Evolutionary conservation across 768 basidiomycete species (phyloP).

Genomic region (Xerocomus spinulosus): DNA sequence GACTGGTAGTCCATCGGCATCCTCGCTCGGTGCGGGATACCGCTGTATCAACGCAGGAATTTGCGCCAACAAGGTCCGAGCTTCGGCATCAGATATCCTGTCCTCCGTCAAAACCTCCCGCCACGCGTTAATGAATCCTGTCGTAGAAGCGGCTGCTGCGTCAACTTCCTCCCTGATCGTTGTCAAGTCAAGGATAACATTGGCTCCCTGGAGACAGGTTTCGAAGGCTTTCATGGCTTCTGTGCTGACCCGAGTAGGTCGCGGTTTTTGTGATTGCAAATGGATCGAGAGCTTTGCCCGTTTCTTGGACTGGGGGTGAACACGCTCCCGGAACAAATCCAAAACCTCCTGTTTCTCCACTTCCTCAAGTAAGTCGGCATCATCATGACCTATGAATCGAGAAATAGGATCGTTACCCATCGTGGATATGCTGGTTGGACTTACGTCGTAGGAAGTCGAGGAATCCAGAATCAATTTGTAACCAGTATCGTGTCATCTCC

Average conservation of each 20-base stretch:
- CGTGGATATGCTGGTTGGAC: conserved; percentile 26
- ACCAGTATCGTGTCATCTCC: conserved; percentile 67
- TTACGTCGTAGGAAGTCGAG: conserved; percentile 83
- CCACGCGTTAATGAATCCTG: conserved; percentile 67
- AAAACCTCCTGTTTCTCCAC: conserved; percentile 76
- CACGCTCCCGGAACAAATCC: conserved; percentile 59
- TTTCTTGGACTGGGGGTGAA: conserved; percentile 62
- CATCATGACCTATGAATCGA: conserved; percentile 53
- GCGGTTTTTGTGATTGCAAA: conserved; percentile 65
- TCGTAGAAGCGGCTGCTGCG: conserved; percentile 51
- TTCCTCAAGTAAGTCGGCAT: conserved; percentile 58
- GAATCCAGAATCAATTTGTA: conserved; percentile 71
- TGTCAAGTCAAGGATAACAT: conserved; percentile 46
- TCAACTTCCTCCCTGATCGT: conserved; percentile 50
- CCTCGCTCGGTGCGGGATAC: conserved; percentile 53
- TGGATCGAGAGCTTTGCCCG: conserved; percentile 86
- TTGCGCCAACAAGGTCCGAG: conserved; percentile 43
- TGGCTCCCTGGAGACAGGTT: conserved; percentile 42
- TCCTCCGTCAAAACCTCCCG: conserved; percentile 36
- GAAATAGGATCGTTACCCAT: background rate
- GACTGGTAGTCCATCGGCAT: conserved; percentile 39
- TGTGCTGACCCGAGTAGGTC: conserved; percentile 55
- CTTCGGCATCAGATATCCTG: conserved; percentile 38
- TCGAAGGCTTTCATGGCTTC: conserved; percentile 63
- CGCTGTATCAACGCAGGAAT: conserved; percentile 55